A percentile compares a stretch with the other conserved stretches of the same genome.
These are phyloP conservation scores for Trichothecium sympodiale DNA, from an alignment of 2,329 filamentous ascomycete species.

Conservation along the genomic window DNA sequence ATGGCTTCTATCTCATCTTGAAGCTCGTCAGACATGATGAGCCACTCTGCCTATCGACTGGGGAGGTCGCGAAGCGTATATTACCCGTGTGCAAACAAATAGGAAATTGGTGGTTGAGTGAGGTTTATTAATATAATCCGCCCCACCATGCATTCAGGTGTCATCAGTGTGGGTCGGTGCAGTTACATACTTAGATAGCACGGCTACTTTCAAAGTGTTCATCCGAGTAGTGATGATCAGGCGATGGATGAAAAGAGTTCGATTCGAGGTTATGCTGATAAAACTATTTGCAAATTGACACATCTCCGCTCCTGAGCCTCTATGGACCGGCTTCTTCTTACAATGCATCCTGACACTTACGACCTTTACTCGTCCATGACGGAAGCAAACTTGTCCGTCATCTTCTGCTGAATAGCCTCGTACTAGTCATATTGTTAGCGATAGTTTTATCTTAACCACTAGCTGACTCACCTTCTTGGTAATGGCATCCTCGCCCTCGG, in stretches of 20 bases:
- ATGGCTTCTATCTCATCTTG: conserved; percentile 68
- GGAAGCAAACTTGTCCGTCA: conserved; percentile 95
- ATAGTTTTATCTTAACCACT: too few species aligned
- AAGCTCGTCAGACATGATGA: conserved; percentile 46
- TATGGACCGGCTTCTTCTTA: conserved; percentile 5
- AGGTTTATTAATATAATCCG: background rate
- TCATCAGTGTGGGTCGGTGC: background rate
- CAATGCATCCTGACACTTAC: conserved; percentile 1
- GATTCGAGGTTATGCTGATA: conserved; percentile 16
- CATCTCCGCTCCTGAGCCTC: conserved; percentile 6
- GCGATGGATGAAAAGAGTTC: conserved; percentile 12
- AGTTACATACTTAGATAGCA: too few species aligned
- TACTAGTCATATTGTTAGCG: conserved; percentile 61
- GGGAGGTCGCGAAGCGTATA: too few species aligned
- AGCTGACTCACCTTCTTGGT: conserved; percentile 71
- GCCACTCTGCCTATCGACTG: too few species aligned
- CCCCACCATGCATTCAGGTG: background rate
- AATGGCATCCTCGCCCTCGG: conserved; percentile 70
- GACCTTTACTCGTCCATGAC: conserved; percentile 77
- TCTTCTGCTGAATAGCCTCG: conserved; percentile 78
- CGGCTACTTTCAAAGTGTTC: background rate
- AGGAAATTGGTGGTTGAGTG: background rate
- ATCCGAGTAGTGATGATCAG: too few species aligned
- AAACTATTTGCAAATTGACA: conserved; percentile 13
- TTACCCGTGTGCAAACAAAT: too few species aligned